Evolutionary conservation across 176 grass and related monocot genomes (phyloP), one percentile per base, ranked within the genome.

Genomic region (Raddia guianensis): DNA sequence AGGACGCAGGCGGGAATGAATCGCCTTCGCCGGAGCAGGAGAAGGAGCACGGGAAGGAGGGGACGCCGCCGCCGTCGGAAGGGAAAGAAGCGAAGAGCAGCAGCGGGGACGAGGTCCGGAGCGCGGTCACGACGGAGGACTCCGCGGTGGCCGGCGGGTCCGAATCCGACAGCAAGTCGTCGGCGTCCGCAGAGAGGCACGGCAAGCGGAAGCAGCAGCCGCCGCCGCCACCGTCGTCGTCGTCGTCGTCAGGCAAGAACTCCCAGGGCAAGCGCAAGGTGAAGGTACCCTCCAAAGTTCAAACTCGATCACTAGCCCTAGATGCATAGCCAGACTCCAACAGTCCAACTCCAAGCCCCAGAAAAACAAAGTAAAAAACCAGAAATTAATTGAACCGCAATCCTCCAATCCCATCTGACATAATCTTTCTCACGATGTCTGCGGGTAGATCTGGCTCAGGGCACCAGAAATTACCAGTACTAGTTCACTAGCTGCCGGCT

Each of bases 181-280:
- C 87, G 21, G 15, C 78, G 11, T 86, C 85, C n/a, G 82, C 85
- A 13, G 88, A 87, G 51, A 72, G 49, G 8, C 74, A 89, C 21
- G 86, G 84, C 80, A 87, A 82, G 60, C 81, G 86, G 76, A 91
- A 88, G 62, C 1, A 74, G 27, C 27, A 27, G 27, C 27, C 27
- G 27, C 27, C 27, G 27, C 27, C 27, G 27, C 27, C 27, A 27
- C 50, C 85, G 27, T 20, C 69, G 10, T 20, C 67, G 20, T 45
- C 56, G 12, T 59, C 76, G 40, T 80, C 75, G 15, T 43, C 65
- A 12, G 59, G 58, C 37, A 99, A 90, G 88, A 86, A 76, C 59
- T 82, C 88, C 19, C 79, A 93, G 1, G 88, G 86, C 63, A 99
- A 94, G 76, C 78, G 90, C 2, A 99, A 93, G 90, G 88, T 90